Conservation (phyloP, 176 grass and related monocot genomes). For the Eleusine coracana region DNA sequence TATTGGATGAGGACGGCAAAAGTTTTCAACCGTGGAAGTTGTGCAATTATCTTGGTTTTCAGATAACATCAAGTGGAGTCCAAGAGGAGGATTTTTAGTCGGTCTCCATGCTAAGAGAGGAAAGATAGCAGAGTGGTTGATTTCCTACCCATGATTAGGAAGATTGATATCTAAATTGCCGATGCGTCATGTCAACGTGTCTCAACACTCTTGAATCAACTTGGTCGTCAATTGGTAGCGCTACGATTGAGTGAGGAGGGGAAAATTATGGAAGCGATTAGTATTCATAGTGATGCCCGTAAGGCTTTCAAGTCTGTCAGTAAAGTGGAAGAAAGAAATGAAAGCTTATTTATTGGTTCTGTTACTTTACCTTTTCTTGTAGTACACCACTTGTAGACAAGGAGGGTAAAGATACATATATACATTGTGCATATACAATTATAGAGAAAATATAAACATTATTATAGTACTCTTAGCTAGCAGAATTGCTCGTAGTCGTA, state of each 20-base stretch:
- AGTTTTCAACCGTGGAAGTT: slow-evolving; percentile 16
- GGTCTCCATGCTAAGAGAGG: slow-evolving; percentile 55
- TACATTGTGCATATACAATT: not conserved
- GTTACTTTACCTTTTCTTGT: slow-evolving; percentile 55
- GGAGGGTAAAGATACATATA: too few species aligned
- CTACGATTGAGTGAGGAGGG: slow-evolving; percentile 35
- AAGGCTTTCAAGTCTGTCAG: slow-evolving; percentile 39
- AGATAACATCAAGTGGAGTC: slow-evolving; percentile 74
- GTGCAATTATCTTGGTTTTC: slow-evolving; percentile 45
- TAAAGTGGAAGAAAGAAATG: slow-evolving; percentile 54
- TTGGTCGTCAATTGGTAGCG: not conserved
- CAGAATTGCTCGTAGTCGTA: too few species aligned
- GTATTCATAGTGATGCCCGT: not conserved
- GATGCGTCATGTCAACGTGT: too few species aligned
- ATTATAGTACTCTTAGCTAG: too few species aligned
- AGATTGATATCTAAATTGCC: too few species aligned
- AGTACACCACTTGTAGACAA: not conserved
- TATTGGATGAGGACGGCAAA: slow-evolving; percentile 52
- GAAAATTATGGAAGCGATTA: not conserved
- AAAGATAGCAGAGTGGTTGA: slow-evolving; percentile 37
- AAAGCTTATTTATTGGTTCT: slow-evolving; percentile 50
- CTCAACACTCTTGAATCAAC: not conserved
- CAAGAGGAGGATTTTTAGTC: slow-evolving; percentile 62
- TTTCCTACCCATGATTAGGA: slow-evolving; percentile 41
- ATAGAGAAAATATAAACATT: too few species aligned